Evolutionary conservation across 2,329 filamentous ascomycete genomes (phyloP), one percentile per base, ranked within the genome.

Genomic region (Whalleya microplaca): DNA sequence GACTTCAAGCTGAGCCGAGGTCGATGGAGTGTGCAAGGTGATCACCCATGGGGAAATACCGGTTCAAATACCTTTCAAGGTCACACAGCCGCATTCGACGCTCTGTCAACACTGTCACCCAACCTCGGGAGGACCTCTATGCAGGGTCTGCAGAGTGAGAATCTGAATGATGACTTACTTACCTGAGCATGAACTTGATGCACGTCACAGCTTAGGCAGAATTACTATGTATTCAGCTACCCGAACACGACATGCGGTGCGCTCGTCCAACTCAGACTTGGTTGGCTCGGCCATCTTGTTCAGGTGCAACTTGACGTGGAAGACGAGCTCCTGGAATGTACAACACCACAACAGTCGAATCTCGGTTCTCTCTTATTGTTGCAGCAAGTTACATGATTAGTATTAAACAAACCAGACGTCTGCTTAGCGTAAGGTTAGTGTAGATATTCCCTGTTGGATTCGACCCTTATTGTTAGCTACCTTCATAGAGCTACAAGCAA

Each of bases 1-100:
- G 3, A 12, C 10, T 16, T 14, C 32, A 14, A 37, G 14, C 32
- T 12, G 32, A 37, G 32, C 32, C 32, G 32, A 14, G 32, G 5
- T 16, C 32, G 32, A 27, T 56, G 56, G 55, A 61, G 45, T 21
- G 42, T 41, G 23, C 8, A n/a, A 45, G 29, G 18, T 21, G 14
- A 45, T 21, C 9, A n/a, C 21, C 9, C 18, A 20, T 21, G n/a
- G n/a, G n/a, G n/a, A n/a, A n/a, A n/a, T n/a, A n/a, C n/a, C 45
- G 12, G 18, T 40, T 41, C 27, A n/a, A 14, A 43, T 41, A 37
- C n/a, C n/a, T n/a, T n/a, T n/a, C n/a, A 49, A 21, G 21, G 32
- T 41, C 47, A 56, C 47, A 56, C 23, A 40, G 21, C 45, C 41
- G 29, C 32, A 52, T 43, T 44, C 48, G 41, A 54, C 41, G 43